Evolutionary conservation across 2,329 filamentous ascomycete genomes (phyloP).

Genomic region (Colletotrichum salicis): DNA sequence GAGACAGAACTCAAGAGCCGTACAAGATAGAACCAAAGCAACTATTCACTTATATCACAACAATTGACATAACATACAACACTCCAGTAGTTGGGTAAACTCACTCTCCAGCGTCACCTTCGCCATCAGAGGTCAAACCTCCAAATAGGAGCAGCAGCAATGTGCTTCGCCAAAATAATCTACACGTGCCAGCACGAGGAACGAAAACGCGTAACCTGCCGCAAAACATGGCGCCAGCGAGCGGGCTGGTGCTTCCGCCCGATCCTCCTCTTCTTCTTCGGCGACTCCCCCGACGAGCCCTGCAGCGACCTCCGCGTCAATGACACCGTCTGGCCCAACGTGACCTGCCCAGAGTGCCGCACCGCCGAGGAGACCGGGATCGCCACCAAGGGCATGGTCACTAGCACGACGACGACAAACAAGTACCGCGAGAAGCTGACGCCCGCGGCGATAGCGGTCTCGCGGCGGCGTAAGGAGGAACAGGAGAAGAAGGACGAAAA

Average conservation of each 20-base stretch:
- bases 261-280: conserved; percentile 21
- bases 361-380: conserved; percentile 9
- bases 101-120: not conserved
- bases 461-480: conserved; percentile 14
- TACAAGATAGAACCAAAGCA: not conserved
- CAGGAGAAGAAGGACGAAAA: not conserved
- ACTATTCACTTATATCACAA: not conserved
- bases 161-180: conserved; percentile 28
- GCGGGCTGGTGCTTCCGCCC: conserved; percentile 19
- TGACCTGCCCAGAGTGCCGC: conserved; percentile 17
- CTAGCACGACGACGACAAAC: not conserved
- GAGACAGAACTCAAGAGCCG: not conserved
- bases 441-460: not conserved
- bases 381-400: conserved; percentile 12
- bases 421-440: conserved; percentile 13
- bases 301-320: conserved; percentile 13
- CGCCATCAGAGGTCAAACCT: not conserved
- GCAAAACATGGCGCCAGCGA: conserved; percentile 12
- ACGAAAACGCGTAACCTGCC: conserved; percentile 13
- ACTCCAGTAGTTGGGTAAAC: not conserved
- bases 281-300: conserved; percentile 8
- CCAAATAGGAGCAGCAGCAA: not conserved
- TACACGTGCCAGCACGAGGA: conserved; percentile 24
- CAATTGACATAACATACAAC: not conserved
- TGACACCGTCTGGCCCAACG: not conserved